A percentile compares a stretch with the other conserved stretches of the same genome.
phyloP scores from a whole-genome alignment of 2,329 filamentous ascomycete genomes.

The Monascus ruber region DNA sequence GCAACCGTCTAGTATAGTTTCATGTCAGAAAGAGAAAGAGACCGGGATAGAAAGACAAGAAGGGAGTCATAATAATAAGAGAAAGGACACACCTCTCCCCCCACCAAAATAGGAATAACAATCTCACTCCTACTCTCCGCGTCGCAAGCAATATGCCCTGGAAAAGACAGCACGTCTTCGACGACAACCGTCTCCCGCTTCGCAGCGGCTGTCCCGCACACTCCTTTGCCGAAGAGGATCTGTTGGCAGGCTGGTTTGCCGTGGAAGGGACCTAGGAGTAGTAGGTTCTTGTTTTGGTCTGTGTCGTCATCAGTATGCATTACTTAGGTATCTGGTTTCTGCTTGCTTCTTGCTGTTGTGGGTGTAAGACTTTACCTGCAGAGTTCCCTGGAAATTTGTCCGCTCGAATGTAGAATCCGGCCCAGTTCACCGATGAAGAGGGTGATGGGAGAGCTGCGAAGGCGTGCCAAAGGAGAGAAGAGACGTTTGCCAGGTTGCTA shows the following conservation, averaged over 20 bases:
- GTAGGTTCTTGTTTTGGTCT: slow-evolving; percentile 9
- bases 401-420: slow-evolving; percentile 36
- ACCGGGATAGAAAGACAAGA: not conserved
- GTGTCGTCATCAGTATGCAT: not conserved
- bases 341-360: slow-evolving; percentile 10
- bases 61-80: no score
- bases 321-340: slow-evolving; percentile 1
- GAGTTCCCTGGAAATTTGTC: slow-evolving; percentile 28
- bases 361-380: slow-evolving; percentile 11
- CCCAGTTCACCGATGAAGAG: slow-evolving; percentile 37
- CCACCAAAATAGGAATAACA: slow-evolving; percentile 35
- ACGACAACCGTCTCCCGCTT: slow-evolving; percentile 31
- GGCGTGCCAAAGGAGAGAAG: slow-evolving; percentile 39
- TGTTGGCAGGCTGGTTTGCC: slow-evolving; percentile 39
- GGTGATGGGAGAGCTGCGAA: slow-evolving; percentile 33
- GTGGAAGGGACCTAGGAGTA: slow-evolving; percentile 38
- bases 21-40: not conserved
- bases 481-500: slow-evolving; percentile 36
- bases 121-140: slow-evolving; percentile 39
- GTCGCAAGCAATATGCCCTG: slow-evolving; percentile 41
- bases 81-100: slow-evolving; percentile 23
- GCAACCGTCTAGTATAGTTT: slow-evolving; percentile 29
- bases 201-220: slow-evolving; percentile 35
- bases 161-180: slow-evolving; percentile 32
- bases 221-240: slow-evolving; percentile 35